Base-by-base conservation (phyloP, 129 eudicot genomes). In the Lonicera japonica region DNA sequence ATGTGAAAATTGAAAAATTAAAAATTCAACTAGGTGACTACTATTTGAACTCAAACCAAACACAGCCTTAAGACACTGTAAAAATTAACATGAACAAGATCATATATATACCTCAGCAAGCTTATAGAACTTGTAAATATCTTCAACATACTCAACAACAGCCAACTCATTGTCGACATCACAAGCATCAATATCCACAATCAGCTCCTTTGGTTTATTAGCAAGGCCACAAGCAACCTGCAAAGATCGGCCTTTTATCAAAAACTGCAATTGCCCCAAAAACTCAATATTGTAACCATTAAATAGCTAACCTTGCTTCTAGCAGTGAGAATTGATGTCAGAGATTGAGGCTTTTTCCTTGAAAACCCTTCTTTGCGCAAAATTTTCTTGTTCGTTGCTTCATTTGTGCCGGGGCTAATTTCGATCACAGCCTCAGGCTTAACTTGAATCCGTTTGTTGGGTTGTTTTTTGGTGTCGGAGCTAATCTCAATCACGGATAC, bases 251-350 rank as follows among this genome's bases (percentile, higher is more conserved):
- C 25, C 6, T 19, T 14, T 0, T 0, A 64, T 62, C 25, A 62
- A 21, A 18, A 64, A 64, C 45, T 43, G 13, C 21, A 20, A 29
- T 16, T 20, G 34, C 13, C 24, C 8, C 15, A 23, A 8, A 7
- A 64, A 0, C 0, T 22, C 45, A 29, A 14, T 0, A 52, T 60
- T 5, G 21, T 8, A 43, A 3, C 13, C 13, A 8, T 10, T 15
- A n/a, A n/a, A n/a, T n/a, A n/a, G n/a, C n/a, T n/a, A n/a, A 83
- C 90, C 75, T 87, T 87, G 94, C 97, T 90, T 53, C 97, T 61
- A 36, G 97, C 97, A 63, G 88, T 79, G 17, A 90, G 85, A n/a
- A 84, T 79, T 9, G 95, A 71, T 46, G 91, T 83, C n/a, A 83
- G 81, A 12, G 97, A 71, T 58, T 82, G 84, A 14, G 77, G 72